Evolutionary conservation across 768 basidiomycete genomes (phyloP), one percentile per base, ranked within the genome.

Genomic region (Mycena galopus): DNA sequence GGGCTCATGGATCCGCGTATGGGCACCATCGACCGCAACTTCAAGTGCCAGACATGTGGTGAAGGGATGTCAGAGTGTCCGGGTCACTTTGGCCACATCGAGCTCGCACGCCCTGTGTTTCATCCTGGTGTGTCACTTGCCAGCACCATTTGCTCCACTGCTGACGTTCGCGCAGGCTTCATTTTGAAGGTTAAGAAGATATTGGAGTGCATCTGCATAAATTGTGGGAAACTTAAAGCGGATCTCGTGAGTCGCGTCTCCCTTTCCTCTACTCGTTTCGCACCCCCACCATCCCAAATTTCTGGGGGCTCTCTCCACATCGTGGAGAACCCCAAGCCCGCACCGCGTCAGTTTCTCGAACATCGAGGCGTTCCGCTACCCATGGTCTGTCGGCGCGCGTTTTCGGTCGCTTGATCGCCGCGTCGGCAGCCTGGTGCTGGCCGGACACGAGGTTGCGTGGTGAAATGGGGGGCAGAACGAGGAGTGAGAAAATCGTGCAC

Each of bases 1-100:
- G 98, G 98, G 56, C 86, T 99, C 79, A 97, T 97, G 94, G 98
- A 99, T 85, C 96, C 97, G 61, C 91, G 96, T 71, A 96, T 99
- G 94, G 98, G 98, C 44, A 99, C 96, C 32, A 97, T 97, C 77
- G 96, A 97, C 86, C 89, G 96, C 76, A 96, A 97, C 81, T 97
- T 97, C 86, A 99, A 99, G 86, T 99, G 98, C 81, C 96, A 98
- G 86, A 99, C 98, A 32, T 99, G 98, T 82, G 97, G 96, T 76
- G 98, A 99, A 88, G 97, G 97, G n/a, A 98, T 99, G 97, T 93
- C 96, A 21, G 98, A 99, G 81, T 99, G 98, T 85, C 97, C 98
- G 30, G 98, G 98, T 61, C 98, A 99, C 82, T 99, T 99, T 86
- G 98, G 98, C 66, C 97, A 99, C 81, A 96, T 99, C 79, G 98